Evolutionary conservation across 495 filamentous ascomycete species (phyloP).

Genomic region (Halenospora varia): DNA sequence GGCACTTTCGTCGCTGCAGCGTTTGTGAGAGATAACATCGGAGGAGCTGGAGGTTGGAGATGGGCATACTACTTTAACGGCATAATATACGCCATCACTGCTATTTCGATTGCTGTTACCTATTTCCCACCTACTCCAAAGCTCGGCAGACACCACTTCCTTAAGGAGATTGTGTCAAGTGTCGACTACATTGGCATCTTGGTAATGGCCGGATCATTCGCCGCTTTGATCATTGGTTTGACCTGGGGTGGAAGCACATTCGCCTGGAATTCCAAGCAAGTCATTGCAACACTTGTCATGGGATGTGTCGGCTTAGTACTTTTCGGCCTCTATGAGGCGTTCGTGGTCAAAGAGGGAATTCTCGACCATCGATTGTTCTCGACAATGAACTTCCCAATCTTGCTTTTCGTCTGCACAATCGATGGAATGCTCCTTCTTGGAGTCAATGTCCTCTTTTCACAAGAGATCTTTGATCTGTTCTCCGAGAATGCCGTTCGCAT

Average conservation of each 20-base stretch:
- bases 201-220: conserved; percentile 13
- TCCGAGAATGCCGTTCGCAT: conserved; percentile 15
- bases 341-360: conserved; percentile 19
- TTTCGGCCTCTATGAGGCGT: conserved; percentile 48
- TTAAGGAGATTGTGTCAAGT: not conserved
- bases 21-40: conserved; percentile 15
- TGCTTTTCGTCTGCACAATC: conserved; percentile 15
- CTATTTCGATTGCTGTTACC: conserved; percentile 4
- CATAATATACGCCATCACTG: conserved; percentile 14
- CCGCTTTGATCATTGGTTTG: conserved; percentile 27
- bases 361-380: conserved; percentile 14
- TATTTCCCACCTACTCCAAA: conserved; percentile 16
- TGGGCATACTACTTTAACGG: conserved; percentile 21
- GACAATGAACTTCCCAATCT: conserved; percentile 18
- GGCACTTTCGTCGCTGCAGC: conserved; percentile 14
- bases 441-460: conserved; percentile 16
- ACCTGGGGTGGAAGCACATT: conserved; percentile 57
- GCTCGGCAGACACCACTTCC: conserved; percentile 8
- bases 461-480: conserved; percentile 17
- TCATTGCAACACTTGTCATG: conserved; percentile 56
- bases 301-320: conserved; percentile 40
- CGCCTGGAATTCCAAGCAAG: conserved; percentile 52
- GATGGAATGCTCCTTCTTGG: conserved; percentile 19
- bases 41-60: conserved; percentile 11
- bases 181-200: conserved; percentile 16